Percentiles rank a stretch among this genome's conserved stretches.
phyloP scores from a whole-genome alignment of 2,329 filamentous ascomycete species.

The Conoideocrella luteorostrata region DNA sequence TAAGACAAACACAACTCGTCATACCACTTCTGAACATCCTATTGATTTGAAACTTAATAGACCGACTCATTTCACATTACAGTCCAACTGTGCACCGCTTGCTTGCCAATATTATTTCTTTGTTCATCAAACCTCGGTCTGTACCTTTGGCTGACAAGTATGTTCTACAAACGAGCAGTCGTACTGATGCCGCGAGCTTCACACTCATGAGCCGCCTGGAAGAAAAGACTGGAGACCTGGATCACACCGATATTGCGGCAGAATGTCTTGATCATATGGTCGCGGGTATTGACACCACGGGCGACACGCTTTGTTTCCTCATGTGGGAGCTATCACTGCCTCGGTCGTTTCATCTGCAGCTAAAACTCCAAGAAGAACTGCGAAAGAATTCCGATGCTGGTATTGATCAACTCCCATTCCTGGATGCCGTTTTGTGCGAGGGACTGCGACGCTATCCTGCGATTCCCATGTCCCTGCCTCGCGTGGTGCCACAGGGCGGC shows the following conservation, averaged over 20 bases:
- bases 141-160: conserved; percentile 54
- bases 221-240: conserved; percentile 40
- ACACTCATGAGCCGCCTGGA: conserved; percentile 54
- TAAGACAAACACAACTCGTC: too few relatives aligned
- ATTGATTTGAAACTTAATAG: too few relatives aligned
- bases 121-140: conserved; percentile 47
- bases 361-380: conserved; percentile 47
- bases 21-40: too few relatives aligned
- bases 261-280: conserved; percentile 68
- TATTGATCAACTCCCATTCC: conserved; percentile 47
- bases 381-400: conserved; percentile 27
- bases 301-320: conserved; percentile 62
- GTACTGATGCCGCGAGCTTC: conserved; percentile 41
- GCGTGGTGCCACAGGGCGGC: conserved; percentile 49
- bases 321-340: conserved; percentile 66
- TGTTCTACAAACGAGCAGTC: conserved; percentile 45
- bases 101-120: conserved; percentile 37
- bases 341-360: conserved; percentile 43
- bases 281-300: conserved; percentile 66
- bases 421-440: conserved; percentile 59
- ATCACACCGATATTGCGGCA: conserved; percentile 51
- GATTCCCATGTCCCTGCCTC: conserved; percentile 61
- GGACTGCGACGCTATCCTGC: conserved; percentile 56
- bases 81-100: conserved; percentile 44
- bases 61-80: conserved; percentile 54